Evolutionary conservation across 768 basidiomycete species (phyloP).

Genomic region (Xerocomus potaroensis): DNA sequence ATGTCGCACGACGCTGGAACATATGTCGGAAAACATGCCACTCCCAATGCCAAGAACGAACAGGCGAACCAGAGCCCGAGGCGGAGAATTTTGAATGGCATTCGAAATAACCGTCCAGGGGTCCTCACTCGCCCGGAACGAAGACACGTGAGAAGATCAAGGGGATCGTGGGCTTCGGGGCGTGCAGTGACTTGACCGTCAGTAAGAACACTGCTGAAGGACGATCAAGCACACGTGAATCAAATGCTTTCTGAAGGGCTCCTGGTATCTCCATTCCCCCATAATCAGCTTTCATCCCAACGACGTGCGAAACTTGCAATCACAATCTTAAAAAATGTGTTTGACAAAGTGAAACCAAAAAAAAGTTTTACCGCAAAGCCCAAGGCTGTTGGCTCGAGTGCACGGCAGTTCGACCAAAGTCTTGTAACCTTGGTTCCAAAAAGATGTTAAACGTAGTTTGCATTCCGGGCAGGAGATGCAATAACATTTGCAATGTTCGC

Average conservation of each 20-base stretch:
- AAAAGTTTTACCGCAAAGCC: constrained; percentile 32
- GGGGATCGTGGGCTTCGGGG: neutral
- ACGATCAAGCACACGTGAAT: constrained; percentile 28
- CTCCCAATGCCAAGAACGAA: constrained; percentile 59
- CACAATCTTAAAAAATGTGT: constrained; percentile 5
- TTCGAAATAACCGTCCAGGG: constrained; percentile 18
- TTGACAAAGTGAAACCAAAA: neutral
- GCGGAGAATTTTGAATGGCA: constrained; percentile 32
- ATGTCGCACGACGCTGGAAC: constrained; percentile 47
- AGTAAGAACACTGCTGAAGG: constrained; percentile 51
- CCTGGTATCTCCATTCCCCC: constrained; percentile 49
- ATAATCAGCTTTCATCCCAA: constrained; percentile 37
- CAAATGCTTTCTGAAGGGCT: constrained; percentile 41
- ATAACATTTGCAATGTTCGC: constrained; percentile 40
- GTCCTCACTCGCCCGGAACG: constrained; percentile 8
- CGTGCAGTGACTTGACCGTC: constrained; percentile 45
- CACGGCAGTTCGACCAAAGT: constrained; percentile 36
- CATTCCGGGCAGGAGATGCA: constrained; percentile 43
- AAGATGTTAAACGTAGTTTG: constrained; percentile 54
- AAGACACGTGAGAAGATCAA: neutral
- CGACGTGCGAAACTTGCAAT: constrained; percentile 38
- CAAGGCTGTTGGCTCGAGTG: constrained; percentile 32
- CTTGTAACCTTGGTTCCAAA: constrained; percentile 36
- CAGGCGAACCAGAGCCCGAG: constrained; percentile 39
- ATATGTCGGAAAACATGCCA: constrained; percentile 45